Conservation (phyloP, 306 rosid genomes). For the Malus orientalis region DNA sequence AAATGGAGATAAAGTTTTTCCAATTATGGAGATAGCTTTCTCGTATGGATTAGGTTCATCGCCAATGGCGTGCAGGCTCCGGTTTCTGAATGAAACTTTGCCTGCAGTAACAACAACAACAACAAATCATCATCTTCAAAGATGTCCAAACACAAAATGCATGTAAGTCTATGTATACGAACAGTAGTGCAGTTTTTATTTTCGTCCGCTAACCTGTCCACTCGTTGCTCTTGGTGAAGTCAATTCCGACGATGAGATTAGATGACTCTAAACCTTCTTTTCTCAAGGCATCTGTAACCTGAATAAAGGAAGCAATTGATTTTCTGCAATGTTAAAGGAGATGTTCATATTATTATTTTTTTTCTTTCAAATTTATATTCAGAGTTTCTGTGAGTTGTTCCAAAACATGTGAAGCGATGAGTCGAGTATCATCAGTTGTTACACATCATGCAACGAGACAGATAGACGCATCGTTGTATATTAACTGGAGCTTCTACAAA, state of each 20-base stretch:
- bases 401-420: too few species aligned
- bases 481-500: too few species aligned
- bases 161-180: not conserved
- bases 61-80: constrained; percentile 70
- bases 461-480: not conserved
- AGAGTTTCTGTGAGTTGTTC: too few species aligned
- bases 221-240: constrained; percentile 93
- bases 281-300: constrained; percentile 67
- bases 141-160: not conserved
- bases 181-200: not conserved
- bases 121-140: constrained; percentile 10
- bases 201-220: constrained; percentile 63
- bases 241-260: constrained; percentile 83
- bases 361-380: too few species aligned
- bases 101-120: constrained; percentile 46
- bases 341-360: too few species aligned
- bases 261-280: constrained; percentile 84
- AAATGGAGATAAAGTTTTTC: constrained; percentile 87
- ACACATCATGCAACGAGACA: not conserved
- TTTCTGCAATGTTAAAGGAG: too few species aligned
- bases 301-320: constrained; percentile 1
- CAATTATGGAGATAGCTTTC: constrained; percentile 66
- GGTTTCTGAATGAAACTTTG: constrained; percentile 58
- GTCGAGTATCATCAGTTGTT: not conserved
- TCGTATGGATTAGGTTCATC: constrained; percentile 76